A percentile compares a stretch with the other conserved stretches of the same genome.
phyloP scores from a whole-genome alignment of 2,329 filamentous ascomycete genomes.

The Exophiala bonariae region DNA sequence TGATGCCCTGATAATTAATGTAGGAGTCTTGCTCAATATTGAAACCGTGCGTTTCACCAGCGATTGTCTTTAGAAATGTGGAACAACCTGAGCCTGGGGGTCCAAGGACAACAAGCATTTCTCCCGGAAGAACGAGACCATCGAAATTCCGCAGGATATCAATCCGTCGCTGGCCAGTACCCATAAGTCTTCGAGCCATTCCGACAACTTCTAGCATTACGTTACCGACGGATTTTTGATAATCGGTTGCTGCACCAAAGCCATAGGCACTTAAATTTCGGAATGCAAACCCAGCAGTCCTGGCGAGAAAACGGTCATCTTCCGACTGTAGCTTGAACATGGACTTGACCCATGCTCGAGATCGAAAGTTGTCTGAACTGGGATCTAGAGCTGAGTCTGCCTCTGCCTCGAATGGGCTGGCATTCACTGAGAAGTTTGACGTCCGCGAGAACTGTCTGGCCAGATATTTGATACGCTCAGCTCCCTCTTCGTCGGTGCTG shows the following conservation, averaged over 20 bases:
- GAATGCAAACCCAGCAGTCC: slow-evolving; percentile 42
- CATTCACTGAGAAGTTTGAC: slow-evolving; percentile 14
- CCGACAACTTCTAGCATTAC: slow-evolving; percentile 39
- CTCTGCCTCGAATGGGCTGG: slow-evolving; percentile 27
- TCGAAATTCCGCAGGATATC: slow-evolving; percentile 55
- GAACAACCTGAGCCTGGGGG: slow-evolving; percentile 61
- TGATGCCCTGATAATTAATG: slow-evolving; percentile 78
- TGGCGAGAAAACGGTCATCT: slow-evolving; percentile 37
- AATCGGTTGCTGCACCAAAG: slow-evolving; percentile 37
- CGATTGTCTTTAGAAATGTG: slow-evolving; percentile 78
- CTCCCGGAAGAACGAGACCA: slow-evolving; percentile 28
- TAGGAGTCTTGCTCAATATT: slow-evolving; percentile 64
- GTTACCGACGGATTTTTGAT: slow-evolving; percentile 44
- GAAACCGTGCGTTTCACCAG: slow-evolving; percentile 78
- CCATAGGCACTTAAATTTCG: slow-evolving; percentile 41
- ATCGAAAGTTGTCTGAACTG: slow-evolving; percentile 43
- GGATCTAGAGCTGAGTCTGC: slow-evolving; percentile 44
- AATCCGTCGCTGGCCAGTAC: slow-evolving; percentile 44
- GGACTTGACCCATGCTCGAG: slow-evolving; percentile 48
- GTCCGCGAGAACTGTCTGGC: slow-evolving; percentile 25
- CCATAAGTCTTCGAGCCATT: slow-evolving; percentile 31
- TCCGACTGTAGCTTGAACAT: slow-evolving; percentile 43
- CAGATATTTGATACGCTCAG: slow-evolving; percentile 20
- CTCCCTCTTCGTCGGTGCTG: slow-evolving; percentile 18
- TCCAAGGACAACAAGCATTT: slow-evolving; percentile 60